Percentiles rank a stretch among this genome's conserved stretches.
Evolutionary conservation across 805 yeast genomes (phyloP).

Genomic region (Candida namnaoensis): DNA sequence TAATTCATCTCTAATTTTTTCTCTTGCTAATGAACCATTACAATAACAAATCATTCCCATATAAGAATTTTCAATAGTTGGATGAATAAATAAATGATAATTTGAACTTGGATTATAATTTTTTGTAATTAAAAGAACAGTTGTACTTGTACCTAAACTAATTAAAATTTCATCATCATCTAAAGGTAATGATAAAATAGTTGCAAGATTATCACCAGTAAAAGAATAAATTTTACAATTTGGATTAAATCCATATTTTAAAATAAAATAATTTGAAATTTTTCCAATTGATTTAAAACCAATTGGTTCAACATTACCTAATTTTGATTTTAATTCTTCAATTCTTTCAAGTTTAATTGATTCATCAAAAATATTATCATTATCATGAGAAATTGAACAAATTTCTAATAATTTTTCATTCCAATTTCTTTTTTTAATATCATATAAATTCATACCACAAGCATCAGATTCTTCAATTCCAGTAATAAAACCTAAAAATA

Average conservation of each 20-base stretch:
- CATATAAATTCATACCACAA: slow-evolving; percentile 89
- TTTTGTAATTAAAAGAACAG: slow-evolving; percentile 75
- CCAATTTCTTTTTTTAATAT: slow-evolving; percentile 48
- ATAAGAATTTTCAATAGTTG: slow-evolving; percentile 63
- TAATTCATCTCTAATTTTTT: slow-evolving; percentile 55
- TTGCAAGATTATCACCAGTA: slow-evolving; percentile 90
- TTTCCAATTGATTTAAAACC: slow-evolving; percentile 39
- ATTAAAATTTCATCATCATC: slow-evolving; percentile 68
- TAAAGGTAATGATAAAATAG: slow-evolving; percentile 76
- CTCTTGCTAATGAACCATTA: slow-evolving; percentile 85
- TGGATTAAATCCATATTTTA: slow-evolving; percentile 52
- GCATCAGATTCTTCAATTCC: slow-evolving; percentile 78
- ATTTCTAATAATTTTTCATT: slow-evolving; percentile 44
- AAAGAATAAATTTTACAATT: slow-evolving; percentile 62
- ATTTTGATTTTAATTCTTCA: slow-evolving; percentile 34
- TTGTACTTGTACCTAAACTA: slow-evolving; percentile 89
- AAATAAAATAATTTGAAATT: slow-evolving; percentile 51
- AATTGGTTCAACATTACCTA: slow-evolving; percentile 45
- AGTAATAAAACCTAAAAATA: slow-evolving; percentile 56
- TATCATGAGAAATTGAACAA: slow-evolving; percentile 22
- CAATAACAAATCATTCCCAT: slow-evolving; percentile 97
- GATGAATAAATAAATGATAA: slow-evolving; percentile 83
- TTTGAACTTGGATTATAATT: slow-evolving; percentile 69
- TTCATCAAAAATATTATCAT: slow-evolving; percentile 13
- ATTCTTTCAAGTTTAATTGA: slow-evolving; percentile 3